These are phyloP conservation scores for Neolecta irregularis DNA, from an alignment of 1,139 yeast genomes.

Conservation along the genomic window DNA sequence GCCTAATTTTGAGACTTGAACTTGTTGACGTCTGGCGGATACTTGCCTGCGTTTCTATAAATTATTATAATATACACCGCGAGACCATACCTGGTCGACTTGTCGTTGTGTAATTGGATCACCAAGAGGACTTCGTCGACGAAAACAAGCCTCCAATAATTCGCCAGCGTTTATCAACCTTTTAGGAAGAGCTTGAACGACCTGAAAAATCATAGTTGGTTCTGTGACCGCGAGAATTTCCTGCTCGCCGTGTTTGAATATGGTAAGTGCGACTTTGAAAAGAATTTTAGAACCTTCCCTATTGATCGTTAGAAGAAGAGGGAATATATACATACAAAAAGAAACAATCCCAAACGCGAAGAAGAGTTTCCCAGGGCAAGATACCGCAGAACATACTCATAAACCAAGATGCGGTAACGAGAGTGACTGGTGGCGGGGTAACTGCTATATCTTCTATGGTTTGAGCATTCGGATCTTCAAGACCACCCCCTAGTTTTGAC, in stretches of 20 bases:
- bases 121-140: constrained; percentile 58
- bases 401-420: constrained; percentile 94
- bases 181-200: constrained; percentile 71
- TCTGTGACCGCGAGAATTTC: constrained; percentile 39
- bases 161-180: constrained; percentile 51
- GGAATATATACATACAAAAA: too few species aligned
- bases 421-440: constrained; percentile 74
- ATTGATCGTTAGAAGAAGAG: too few species aligned
- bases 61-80: too few species aligned
- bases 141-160: constrained; percentile 59
- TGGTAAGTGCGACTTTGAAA: constrained; percentile 67
- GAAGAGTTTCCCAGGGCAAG: constrained; percentile 70
- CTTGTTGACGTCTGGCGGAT: too few species aligned
- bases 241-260: constrained; percentile 66
- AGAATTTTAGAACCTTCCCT: constrained; percentile 79
- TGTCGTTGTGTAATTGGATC: constrained; percentile 71
- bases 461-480: constrained; percentile 20
- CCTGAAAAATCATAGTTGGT: constrained; percentile 76
- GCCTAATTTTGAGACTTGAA: too few species aligned
- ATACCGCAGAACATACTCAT: constrained; percentile 88
- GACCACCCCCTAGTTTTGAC: constrained; percentile 34
- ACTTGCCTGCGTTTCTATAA: too few species aligned
- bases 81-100: constrained; percentile 51
- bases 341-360: constrained; percentile 86
- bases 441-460: constrained; percentile 44